phyloP scores from a whole-genome alignment of 306 rosid species.

The Pterocarpus santalinus region DNA sequence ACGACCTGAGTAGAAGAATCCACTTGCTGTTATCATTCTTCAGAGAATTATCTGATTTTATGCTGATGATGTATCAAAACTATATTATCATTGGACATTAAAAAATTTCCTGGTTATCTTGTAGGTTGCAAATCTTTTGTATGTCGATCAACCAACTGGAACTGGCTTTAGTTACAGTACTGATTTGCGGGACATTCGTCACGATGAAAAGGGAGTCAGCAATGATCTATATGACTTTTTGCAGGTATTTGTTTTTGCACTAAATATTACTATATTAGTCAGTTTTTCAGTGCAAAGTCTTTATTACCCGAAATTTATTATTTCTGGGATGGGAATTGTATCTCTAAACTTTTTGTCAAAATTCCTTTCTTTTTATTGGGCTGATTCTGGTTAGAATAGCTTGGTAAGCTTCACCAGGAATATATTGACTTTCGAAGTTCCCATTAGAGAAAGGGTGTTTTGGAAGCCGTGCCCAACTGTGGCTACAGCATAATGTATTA shows the following conservation, averaged over 20 bases:
- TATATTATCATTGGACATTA: conserved; percentile 8
- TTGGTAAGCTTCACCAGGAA: not conserved
- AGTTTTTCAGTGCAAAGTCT: conserved; percentile 20
- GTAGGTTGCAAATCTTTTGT: conserved; percentile 87
- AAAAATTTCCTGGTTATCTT: conserved; percentile 43
- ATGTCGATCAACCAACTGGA: conserved; percentile 93
- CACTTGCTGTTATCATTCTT: conserved; percentile 33
- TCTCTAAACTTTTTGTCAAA: conserved; percentile 2
- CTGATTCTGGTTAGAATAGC: not conserved
- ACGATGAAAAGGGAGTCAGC: conserved; percentile 81
- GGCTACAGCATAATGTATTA: not conserved
- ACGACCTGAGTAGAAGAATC: conserved; percentile 14
- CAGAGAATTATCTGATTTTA: not conserved
- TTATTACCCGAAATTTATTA: not conserved
- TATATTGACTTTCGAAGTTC: too few relatives aligned
- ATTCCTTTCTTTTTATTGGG: not conserved
- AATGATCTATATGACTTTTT: conserved; percentile 88
- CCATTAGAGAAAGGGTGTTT: not conserved
- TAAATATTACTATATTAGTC: not conserved
- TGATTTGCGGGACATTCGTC: conserved; percentile 77
- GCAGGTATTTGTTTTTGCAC: conserved; percentile 61
- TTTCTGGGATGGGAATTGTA: not conserved
- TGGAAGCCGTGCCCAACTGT: not conserved
- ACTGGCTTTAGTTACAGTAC: conserved; percentile 91
- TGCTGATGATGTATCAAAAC: too few relatives aligned